Evolutionary conservation across 441 rosid species (phyloP), one percentile per base, ranked within the genome.

Genomic region (Croton laevigatus): DNA sequence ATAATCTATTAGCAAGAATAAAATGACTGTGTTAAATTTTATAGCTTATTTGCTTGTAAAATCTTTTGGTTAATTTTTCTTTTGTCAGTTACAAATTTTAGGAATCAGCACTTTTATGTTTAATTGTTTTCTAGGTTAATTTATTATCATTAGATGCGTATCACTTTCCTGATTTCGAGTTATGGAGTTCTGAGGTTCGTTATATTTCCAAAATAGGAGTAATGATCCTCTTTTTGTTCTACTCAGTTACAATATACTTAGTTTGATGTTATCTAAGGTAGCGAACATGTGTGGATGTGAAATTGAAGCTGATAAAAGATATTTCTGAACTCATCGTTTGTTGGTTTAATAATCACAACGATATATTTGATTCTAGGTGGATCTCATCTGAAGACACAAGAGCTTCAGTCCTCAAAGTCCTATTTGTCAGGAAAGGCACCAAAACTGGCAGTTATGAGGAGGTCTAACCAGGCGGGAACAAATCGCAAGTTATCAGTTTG

Each of bases 361-460:
- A n/a, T 12, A 27, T 27, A 13, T 44, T 62, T 38, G 20, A 40
- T 48, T 49, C 1, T 55, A 83, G 94, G 91, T 40, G 85, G 86
- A 32, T 81, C 82, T 65, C 72, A 75, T 67, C 36, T 84, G 59
- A 85, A 78, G 76, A 69, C 79, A 23, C 70, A 14, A 49, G 79
- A 85, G 60, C 71, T 84, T 64, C 67, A 74, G 62, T 73, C 84
- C 14, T 12, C 75, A 20, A 88, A 83, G 62, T 84, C 89, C 59
- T 48, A 8, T 73, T 74, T 77, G 19, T 73, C 82, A 61, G 81
- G 71, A 59, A 81, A 78, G 69, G 66, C 80, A 45, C 76, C 81
- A 12, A 73, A 72, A 19, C 73, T 88, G 74, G 60, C 66, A 20
- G 75, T 79, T 62, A 80, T 55, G 20, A 84, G 83, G 81, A 86